Percentiles rank a stretch among this genome's conserved stretches.
Evolutionary conservation across 306 rosid species (phyloP).

Genomic region (Vicia sativa): DNA sequence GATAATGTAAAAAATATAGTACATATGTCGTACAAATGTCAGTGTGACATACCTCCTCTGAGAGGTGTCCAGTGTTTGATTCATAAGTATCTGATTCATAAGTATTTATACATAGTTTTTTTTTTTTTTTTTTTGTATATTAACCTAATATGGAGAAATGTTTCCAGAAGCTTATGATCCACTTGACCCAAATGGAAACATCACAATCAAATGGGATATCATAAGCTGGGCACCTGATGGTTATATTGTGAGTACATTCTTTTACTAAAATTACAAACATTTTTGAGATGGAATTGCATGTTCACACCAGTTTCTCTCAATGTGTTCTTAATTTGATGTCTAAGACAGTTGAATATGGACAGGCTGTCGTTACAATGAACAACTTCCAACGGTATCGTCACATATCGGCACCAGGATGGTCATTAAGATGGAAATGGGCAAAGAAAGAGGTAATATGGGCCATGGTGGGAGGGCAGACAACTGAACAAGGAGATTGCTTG

Average conservation of each 20-base stretch:
- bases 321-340: constrained; percentile 7
- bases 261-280: not conserved
- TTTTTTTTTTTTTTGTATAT: too few relatives aligned
- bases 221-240: constrained; percentile 79
- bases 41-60: too few relatives aligned
- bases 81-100: too few relatives aligned
- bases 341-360: constrained; percentile 39
- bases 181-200: constrained; percentile 82
- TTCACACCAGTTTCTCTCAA: too few relatives aligned
- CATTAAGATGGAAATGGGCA: constrained; percentile 78
- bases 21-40: too few relatives aligned
- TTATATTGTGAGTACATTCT: constrained; percentile 64
- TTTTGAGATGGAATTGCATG: too few relatives aligned
- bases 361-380: constrained; percentile 74
- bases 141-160: too few relatives aligned
- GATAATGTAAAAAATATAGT: too few relatives aligned
- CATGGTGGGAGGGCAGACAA: constrained; percentile 77
- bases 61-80: too few relatives aligned
- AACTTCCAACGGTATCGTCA: constrained; percentile 87
- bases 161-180: constrained; percentile 80
- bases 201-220: constrained; percentile 86
- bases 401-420: constrained; percentile 79
- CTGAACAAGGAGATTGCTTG: constrained; percentile 92
- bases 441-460: constrained; percentile 88
- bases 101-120: too few relatives aligned